These are phyloP conservation scores for Mycena crocata DNA, from an alignment of 768 basidiomycete genomes.

Conservation along the genomic window DNA sequence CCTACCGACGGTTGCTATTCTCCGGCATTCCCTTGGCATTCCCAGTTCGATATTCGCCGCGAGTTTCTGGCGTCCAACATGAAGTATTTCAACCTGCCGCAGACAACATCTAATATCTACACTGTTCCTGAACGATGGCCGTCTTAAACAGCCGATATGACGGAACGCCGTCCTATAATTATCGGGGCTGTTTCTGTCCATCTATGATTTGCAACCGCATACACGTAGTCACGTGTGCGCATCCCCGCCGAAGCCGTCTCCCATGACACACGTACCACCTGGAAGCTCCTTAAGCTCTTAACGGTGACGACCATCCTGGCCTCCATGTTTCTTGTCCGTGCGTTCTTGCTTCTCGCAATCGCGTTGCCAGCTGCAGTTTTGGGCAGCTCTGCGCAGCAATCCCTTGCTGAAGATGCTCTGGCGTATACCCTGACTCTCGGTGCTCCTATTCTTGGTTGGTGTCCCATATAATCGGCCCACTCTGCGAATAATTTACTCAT, in stretches of 20 bases:
- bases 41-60: too few species aligned
- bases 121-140: too few species aligned
- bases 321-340: neutral
- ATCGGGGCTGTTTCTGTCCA: too few species aligned
- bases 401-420: neutral
- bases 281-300: neutral
- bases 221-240: neutral
- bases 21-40: too few species aligned
- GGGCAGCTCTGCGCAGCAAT: neutral
- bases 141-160: too few species aligned
- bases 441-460: slow-evolving; percentile 1
- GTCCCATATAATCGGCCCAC: too few species aligned
- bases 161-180: too few species aligned
- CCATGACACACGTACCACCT: neutral
- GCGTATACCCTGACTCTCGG: neutral
- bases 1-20: too few species aligned
- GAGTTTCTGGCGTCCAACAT: too few species aligned
- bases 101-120: too few species aligned
- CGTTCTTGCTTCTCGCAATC: neutral
- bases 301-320: neutral
- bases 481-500: too few species aligned
- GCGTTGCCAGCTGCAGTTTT: neutral
- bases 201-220: neutral
- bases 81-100: too few species aligned
- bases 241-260: neutral